Evolutionary conservation across 2,329 filamentous ascomycete species (phyloP).

Genomic region (Cryphonectria parasitica): DNA sequence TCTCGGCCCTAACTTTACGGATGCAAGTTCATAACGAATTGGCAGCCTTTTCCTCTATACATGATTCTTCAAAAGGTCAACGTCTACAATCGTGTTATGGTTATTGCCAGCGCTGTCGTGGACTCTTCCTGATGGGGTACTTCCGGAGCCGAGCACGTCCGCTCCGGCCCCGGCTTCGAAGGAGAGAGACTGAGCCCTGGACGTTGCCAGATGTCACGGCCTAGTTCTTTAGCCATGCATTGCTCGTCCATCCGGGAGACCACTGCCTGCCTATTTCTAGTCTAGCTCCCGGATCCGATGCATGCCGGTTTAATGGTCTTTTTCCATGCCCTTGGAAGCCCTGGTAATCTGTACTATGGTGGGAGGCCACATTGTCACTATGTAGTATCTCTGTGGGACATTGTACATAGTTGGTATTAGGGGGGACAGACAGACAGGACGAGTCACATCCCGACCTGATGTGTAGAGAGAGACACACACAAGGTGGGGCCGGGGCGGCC

Average conservation of each 20-base stretch:
- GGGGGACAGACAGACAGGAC: background rate
- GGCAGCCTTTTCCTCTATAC: background rate
- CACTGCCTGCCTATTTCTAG: background rate
- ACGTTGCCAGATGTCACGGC: background rate
- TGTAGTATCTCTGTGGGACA: background rate
- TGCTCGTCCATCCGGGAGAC: background rate
- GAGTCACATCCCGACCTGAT: background rate
- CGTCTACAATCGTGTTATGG: background rate
- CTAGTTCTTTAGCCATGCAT: background rate
- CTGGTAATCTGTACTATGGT: background rate
- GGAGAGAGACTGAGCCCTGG: background rate
- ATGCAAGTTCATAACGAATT: background rate
- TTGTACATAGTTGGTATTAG: background rate
- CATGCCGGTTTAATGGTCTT: background rate
- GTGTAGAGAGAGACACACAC: background rate
- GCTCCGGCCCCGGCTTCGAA: background rate
- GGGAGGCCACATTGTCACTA: background rate
- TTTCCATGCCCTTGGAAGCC: no score
- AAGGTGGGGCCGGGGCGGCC: background rate
- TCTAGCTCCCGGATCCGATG: background rate
- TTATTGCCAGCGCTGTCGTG: background rate
- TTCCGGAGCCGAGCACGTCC: background rate
- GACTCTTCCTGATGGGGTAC: background rate
- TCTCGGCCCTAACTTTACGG: background rate
- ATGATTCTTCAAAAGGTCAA: background rate